phyloP scores from a whole-genome alignment of 2,329 filamentous ascomycete genomes.

The Thielaviopsis ethacetica region DNA sequence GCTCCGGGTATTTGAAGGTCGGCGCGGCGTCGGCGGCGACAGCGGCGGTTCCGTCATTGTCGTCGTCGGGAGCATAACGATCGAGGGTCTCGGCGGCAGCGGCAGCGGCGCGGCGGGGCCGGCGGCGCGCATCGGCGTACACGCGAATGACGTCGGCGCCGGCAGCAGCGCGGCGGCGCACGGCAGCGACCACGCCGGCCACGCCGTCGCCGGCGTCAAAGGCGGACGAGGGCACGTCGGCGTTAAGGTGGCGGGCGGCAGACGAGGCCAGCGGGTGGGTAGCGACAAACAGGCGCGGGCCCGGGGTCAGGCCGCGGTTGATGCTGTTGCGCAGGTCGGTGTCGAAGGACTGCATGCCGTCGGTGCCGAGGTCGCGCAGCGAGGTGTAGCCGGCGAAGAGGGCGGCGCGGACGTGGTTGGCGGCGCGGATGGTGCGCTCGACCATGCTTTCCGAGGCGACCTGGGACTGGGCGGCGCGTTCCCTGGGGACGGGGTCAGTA shows the following conservation, averaged over 20 bases:
- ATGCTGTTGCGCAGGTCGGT: constrained; percentile 35
- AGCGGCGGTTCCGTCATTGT: constrained; percentile 20
- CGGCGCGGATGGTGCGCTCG: constrained; percentile 36
- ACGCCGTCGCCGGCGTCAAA: constrained; percentile 30
- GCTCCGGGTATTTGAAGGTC: constrained; percentile 31
- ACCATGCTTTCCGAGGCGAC: constrained; percentile 42
- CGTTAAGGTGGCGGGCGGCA: constrained; percentile 31
- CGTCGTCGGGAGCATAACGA: constrained; percentile 17
- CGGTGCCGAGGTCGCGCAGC: constrained; percentile 39
- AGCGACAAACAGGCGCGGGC: constrained; percentile 38
- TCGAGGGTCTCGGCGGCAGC: constrained; percentile 21
- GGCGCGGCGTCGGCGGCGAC: constrained; percentile 24
- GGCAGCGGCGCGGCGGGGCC: constrained; percentile 26
- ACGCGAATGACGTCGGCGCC: constrained; percentile 36
- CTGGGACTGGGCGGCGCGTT: constrained; percentile 27
- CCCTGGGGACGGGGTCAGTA: constrained; percentile 20
- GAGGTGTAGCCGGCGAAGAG: constrained; percentile 42
- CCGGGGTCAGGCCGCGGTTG: constrained; percentile 35
- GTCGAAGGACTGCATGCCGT: constrained; percentile 33
- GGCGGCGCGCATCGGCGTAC: constrained; percentile 32
- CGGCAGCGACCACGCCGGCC: constrained; percentile 27
- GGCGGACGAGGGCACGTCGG: constrained; percentile 15
- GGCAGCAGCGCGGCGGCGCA: constrained; percentile 28
- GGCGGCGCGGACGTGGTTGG: constrained; percentile 34
- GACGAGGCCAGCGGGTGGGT: constrained; percentile 35